Evolutionary conservation across 2,329 filamentous ascomycete species (phyloP), one percentile per base, ranked within the genome.

Genomic region (Fusarium transvaalense): DNA sequence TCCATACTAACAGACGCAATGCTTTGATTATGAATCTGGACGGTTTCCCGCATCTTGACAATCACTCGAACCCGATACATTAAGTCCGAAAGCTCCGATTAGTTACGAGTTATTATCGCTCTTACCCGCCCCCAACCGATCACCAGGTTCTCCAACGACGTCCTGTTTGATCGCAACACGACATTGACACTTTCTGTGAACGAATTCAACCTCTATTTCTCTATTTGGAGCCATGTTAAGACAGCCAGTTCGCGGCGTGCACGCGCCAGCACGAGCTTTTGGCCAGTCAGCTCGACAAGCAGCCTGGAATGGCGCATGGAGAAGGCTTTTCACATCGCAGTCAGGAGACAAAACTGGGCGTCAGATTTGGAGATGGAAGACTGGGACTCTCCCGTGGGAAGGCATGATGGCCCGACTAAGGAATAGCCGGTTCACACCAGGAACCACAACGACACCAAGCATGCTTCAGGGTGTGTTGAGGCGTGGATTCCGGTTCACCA

Each of bases 401-500:
- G 58, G 71, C 42, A 48, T 71, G 29, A 17, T 68, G 53, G 60
- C 61, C 42, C 67, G 62, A 35, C 53, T 74, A 39, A 71, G 68
- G 32, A 60, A 53, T 38, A 35, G 50, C 23, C 55, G 65, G 29
- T 63, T 69, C 14, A 63, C 50, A 38, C 41, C 64, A 39, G 61
- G 61, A 25, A 68, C 68, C 48, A 39, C 61, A 34, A 68, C 64
- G 45, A 67, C 69, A 38, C 68, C 70, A 27, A 45, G 56, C 43
- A 63, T 66, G 29, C 66, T 76, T 17, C 71, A 71, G 39, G 71
- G 70, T 29, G 57, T 59, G 9, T 53, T 75, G 43, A 71, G 66
- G 25, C 78, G 79, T 51, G 77, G 76, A 12, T 81, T 81, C 60
- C 72, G 74, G 29, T 80, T 78, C 59, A 78, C 79, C 3, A 65